Percentiles rank a stretch among this genome's conserved stretches.
These are phyloP conservation scores for Psilocybe cyanescens DNA, from an alignment of 768 basidiomycete genomes.

Conservation along the genomic window DNA sequence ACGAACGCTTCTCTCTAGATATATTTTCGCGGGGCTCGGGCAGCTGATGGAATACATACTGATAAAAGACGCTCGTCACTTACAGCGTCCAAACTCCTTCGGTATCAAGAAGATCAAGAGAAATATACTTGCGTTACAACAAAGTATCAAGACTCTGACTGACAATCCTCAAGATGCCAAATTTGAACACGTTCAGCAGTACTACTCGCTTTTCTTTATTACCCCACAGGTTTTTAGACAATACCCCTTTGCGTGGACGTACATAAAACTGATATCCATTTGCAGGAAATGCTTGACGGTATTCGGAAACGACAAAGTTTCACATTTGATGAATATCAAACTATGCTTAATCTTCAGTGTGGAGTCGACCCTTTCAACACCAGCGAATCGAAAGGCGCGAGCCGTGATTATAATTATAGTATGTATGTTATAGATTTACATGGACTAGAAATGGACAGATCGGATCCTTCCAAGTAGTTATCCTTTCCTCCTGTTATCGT, in stretches of 20 bases:
- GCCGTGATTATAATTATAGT: conserved; percentile 84
- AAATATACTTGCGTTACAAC: conserved; percentile 91
- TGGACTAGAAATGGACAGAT: conserved; percentile 67
- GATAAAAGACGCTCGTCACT: conserved; percentile 71
- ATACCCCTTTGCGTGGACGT: background rate
- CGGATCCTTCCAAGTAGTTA: conserved; percentile 27
- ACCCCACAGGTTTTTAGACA: conserved; percentile 72
- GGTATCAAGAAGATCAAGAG: conserved; percentile 88
- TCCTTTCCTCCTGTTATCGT: background rate
- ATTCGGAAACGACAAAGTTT: conserved; percentile 68
- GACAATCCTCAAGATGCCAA: conserved; percentile 63
- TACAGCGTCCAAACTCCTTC: conserved; percentile 69
- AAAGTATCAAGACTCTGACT: conserved; percentile 81
- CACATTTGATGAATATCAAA: conserved; percentile 91
- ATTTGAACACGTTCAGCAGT: conserved; percentile 77
- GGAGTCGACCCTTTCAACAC: conserved; percentile 71
- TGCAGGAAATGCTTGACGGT: conserved; percentile 76
- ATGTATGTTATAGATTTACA: conserved; percentile 92
- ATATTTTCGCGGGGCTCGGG: conserved; percentile 85
- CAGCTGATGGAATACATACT: conserved; percentile 84
- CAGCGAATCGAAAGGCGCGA: conserved; percentile 52
- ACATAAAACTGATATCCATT: no score
- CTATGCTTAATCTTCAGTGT: conserved; percentile 88
- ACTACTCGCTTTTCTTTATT: conserved; percentile 78
- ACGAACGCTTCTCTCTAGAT: conserved; percentile 48